Evolutionary conservation across 306 rosid species (phyloP), one percentile per base, ranked within the genome.

Genomic region (Canavalia gladiata): DNA sequence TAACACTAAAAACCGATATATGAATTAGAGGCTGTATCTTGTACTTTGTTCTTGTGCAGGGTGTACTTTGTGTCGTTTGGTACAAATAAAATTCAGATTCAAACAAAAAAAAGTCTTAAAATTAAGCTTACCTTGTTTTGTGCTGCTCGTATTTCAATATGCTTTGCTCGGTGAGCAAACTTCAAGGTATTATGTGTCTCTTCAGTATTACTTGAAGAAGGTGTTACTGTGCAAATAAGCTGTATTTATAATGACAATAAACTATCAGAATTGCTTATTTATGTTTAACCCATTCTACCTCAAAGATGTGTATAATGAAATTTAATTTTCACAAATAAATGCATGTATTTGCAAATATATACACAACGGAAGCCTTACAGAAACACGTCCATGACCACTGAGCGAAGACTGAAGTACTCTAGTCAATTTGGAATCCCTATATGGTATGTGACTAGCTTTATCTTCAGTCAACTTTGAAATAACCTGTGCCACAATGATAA

Each of bases 191-290:
- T 96, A 77, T 96, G 97, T 0, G 98, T 96, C 91, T 96, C 99
- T 85, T 96, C 99, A 7, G 91, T 86, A 81, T 91, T 92, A 90
- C 98, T 94, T 77, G 99, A 96, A 52, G 99, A 91, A 85, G 99
- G 99, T 82, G 99, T 96, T 72, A 96, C 91, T 1, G 97, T 96
- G 87, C 99, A 96, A 76, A 96, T 90, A 84, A 96, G 99, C 99
- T 96, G 94, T 82, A 83, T 84, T 81, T 66, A 60, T 67, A 83
- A 84, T 71, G 52, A 46, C 31, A 69, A 75, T 59, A 60, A 87
- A 69, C 52, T 33, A 86, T 58, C 62, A 77, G 77, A 72, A 41
- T 13, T 70, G 56, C 28, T 39, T 11, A 47, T 71, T 51, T 69
- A 67, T 69, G 76, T 51, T 78, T 43, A 49, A 83, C 45, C 65